A percentile compares a stretch with the other conserved stretches of the same genome.
These are phyloP conservation scores for Rhodotorula sphaerocarpa DNA, from an alignment of 768 basidiomycete species.

Conservation along the genomic window DNA sequence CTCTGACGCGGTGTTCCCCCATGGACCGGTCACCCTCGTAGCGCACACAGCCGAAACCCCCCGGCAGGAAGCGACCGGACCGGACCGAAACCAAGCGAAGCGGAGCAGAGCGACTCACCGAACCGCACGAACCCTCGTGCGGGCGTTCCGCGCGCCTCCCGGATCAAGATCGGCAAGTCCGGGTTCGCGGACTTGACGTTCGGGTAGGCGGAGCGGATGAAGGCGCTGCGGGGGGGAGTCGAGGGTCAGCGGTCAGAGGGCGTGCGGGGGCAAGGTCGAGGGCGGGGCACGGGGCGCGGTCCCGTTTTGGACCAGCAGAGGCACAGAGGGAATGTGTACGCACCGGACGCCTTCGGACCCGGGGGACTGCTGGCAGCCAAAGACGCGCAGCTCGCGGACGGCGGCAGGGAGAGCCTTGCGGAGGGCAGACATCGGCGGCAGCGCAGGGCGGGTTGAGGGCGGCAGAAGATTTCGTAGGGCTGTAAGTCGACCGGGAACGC, in stretches of 20 bases:
- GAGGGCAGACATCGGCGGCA: slow-evolving; percentile 32
- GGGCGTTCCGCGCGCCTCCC: slow-evolving; percentile 39
- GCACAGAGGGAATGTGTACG: not conserved
- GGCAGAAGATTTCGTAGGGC: not conserved
- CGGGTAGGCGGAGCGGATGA: slow-evolving; percentile 37
- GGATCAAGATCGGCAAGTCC: slow-evolving; percentile 37
- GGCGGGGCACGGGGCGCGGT: not conserved
- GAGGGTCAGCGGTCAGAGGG: not conserved
- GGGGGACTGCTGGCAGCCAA: slow-evolving; percentile 36
- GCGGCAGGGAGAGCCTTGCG: slow-evolving; percentile 34
- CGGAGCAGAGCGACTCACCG: slow-evolving; percentile 24
- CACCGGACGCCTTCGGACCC: slow-evolving; percentile 37
- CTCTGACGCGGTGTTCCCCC: no score
- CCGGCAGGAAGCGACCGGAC: not conserved
- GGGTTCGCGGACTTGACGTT: slow-evolving; percentile 39
- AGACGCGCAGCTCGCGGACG: slow-evolving; percentile 38
- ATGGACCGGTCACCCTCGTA: no score
- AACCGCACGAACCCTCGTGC: slow-evolving; percentile 38
- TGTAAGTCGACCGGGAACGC: no score
- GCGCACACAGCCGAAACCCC: not conserved
- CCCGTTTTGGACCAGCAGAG: no score
- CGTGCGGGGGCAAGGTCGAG: not conserved
- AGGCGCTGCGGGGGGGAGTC: slow-evolving; percentile 24
- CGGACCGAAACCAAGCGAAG: not conserved
- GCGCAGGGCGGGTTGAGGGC: not conserved